phyloP scores from a whole-genome alignment of 2,329 filamentous ascomycete genomes.

The Pseudocercospora fuligena region DNA sequence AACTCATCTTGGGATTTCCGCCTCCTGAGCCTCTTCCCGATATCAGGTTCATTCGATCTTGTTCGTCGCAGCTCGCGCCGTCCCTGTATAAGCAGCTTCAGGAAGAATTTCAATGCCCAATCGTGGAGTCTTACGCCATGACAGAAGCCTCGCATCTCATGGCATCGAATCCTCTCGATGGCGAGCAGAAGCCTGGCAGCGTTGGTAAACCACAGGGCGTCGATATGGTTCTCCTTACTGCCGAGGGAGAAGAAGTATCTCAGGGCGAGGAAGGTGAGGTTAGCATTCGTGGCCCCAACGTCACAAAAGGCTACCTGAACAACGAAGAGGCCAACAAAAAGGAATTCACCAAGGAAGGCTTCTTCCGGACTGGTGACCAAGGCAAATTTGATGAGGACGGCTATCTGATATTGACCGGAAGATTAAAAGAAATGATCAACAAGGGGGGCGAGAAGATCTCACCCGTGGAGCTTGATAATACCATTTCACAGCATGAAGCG shows the following conservation, averaged over 20 bases:
- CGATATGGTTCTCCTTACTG: constrained; percentile 75
- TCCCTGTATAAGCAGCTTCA: constrained; percentile 80
- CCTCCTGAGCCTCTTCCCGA: constrained; percentile 67
- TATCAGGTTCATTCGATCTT: constrained; percentile 85
- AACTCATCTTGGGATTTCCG: constrained; percentile 71
- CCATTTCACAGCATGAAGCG: constrained; percentile 70
- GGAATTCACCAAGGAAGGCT: constrained; percentile 72
- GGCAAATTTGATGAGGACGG: constrained; percentile 78
- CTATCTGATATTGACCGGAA: constrained; percentile 81
- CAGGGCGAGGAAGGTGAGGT: constrained; percentile 78
- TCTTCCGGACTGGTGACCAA: constrained; percentile 87
- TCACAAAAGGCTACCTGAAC: constrained; percentile 83
- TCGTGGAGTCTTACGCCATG: constrained; percentile 89
- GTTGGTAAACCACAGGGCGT: constrained; percentile 83
- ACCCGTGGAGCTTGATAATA: constrained; percentile 85
- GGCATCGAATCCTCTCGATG: constrained; percentile 66
- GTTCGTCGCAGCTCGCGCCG: constrained; percentile 81
- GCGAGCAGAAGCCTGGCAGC: constrained; percentile 75
- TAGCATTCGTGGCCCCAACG: constrained; percentile 79
- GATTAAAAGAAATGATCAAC: constrained; percentile 91
- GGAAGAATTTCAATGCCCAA: constrained; percentile 73
- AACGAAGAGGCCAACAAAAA: constrained; percentile 75
- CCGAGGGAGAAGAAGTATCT: constrained; percentile 68
- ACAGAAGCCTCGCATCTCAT: constrained; percentile 86
- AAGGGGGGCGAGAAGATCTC: constrained; percentile 89